Evolutionary conservation across 306 rosid genomes (phyloP).

Genomic region (Dicorynia guianensis): DNA sequence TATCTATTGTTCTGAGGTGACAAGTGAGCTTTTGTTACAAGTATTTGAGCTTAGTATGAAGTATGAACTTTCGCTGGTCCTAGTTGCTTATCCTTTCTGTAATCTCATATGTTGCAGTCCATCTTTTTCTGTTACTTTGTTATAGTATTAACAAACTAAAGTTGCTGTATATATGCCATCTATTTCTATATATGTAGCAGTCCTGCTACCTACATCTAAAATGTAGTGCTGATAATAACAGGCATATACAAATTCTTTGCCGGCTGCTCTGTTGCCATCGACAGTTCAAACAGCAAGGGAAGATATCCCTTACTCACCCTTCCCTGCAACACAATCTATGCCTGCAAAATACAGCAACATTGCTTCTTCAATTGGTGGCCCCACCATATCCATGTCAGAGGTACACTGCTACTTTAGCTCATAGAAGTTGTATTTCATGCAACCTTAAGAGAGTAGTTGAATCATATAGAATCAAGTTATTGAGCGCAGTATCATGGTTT

Average conservation of each 20-base stretch:
- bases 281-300: slow-evolving; percentile 74
- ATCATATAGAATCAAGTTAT: neutral
- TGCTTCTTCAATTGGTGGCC: slow-evolving; percentile 77
- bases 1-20: neutral
- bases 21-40: slow-evolving; percentile 1
- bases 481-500: neutral
- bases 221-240: slow-evolving; percentile 47
- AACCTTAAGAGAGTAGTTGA: slow-evolving; percentile 5
- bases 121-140: neutral
- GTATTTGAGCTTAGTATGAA: neutral
- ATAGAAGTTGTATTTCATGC: neutral
- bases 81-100: neutral
- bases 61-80: neutral
- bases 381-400: slow-evolving; percentile 84
- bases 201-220: slow-evolving; percentile 24
- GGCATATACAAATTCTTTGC: slow-evolving; percentile 77
- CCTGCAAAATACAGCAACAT: slow-evolving; percentile 68
- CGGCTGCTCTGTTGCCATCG: slow-evolving; percentile 71
- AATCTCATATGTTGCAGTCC: neutral
- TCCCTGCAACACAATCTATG: slow-evolving; percentile 75
- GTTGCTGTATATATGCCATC: neutral
- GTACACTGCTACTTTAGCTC: slow-evolving; percentile 47
- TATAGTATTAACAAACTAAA: slow-evolving; percentile 3
- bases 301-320: slow-evolving; percentile 82
- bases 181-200: neutral